A percentile compares a stretch with the other conserved stretches of the same genome.
Evolutionary conservation across 768 basidiomycete genomes (phyloP).

Genomic region (Trametes punicea): DNA sequence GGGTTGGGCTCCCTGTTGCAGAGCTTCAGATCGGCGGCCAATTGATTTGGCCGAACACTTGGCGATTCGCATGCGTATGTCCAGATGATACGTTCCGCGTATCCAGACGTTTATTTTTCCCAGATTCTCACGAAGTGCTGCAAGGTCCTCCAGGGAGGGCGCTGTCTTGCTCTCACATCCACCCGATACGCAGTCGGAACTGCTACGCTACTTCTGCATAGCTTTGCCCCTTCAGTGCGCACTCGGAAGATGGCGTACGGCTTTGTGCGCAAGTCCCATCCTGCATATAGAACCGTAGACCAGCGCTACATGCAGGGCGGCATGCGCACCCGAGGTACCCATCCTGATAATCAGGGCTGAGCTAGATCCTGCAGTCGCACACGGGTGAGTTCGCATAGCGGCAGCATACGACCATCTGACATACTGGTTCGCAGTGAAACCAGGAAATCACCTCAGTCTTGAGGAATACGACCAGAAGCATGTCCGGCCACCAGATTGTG

Average conservation of each 20-base stretch:
- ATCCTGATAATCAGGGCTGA: slow-evolving; percentile 16
- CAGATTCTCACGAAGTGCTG: no score
- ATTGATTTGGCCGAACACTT: neutral
- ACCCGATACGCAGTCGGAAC: no score
- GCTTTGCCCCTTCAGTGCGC: neutral
- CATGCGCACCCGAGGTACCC: slow-evolving; percentile 5
- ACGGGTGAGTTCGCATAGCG: neutral
- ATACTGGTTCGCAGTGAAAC: slow-evolving; percentile 21
- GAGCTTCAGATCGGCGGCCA: no score
- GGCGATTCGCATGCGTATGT: neutral
- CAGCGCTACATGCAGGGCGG: neutral
- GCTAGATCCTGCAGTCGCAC: slow-evolving; percentile 8
- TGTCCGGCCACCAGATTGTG: slow-evolving; percentile 15
- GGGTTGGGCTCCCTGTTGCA: no score
- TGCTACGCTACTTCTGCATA: no score
- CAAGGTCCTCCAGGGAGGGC: no score
- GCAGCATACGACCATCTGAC: neutral
- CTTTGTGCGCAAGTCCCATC: slow-evolving; percentile 17
- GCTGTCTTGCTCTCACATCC: no score
- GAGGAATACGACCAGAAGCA: slow-evolving; percentile 17
- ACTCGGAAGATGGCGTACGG: slow-evolving; percentile 17
- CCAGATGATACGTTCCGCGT: neutral
- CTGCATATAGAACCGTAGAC: neutral
- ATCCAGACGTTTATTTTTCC: neutral
- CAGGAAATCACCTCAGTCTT: slow-evolving; percentile 11